These are phyloP conservation scores for Coemansia sp. DNA, from an alignment of 192 early-diverging fungal species.

Conservation along the genomic window DNA sequence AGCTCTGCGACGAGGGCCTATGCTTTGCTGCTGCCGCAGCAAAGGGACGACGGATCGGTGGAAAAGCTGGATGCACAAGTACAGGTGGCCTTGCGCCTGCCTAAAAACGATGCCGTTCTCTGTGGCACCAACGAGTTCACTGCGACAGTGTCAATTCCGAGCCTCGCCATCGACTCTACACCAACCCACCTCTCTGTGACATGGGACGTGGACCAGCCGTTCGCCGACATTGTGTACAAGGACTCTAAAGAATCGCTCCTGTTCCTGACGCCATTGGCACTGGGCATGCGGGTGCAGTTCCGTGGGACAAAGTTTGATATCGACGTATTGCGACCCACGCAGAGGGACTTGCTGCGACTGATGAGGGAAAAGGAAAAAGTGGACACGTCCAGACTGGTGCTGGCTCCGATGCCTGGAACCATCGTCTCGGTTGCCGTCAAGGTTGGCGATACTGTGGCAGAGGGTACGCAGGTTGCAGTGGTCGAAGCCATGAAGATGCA, in stretches of 20 bases:
- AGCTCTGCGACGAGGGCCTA: too few species aligned
- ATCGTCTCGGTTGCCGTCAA: slow-evolving; percentile 80
- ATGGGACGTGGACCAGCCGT: slow-evolving; percentile 75
- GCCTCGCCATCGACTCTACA: too few species aligned
- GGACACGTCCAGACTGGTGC: slow-evolving; percentile 69
- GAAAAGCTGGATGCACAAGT: slow-evolving; percentile 28
- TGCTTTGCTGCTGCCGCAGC: slow-evolving; percentile 36
- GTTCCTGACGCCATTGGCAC: slow-evolving; percentile 66
- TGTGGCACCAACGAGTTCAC: slow-evolving; percentile 30
- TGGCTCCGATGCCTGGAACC: slow-evolving; percentile 89
- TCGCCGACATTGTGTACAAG: slow-evolving; percentile 52
- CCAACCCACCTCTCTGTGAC: slow-evolving; percentile 41
- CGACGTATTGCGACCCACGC: slow-evolving; percentile 57
- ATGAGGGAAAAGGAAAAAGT: slow-evolving; percentile 76
- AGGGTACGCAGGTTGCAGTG: slow-evolving; percentile 79
- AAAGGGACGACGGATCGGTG: slow-evolving; percentile 51
- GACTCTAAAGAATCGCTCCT: slow-evolving; percentile 52
- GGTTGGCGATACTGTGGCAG: slow-evolving; percentile 72
- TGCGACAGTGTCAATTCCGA: slow-evolving; percentile 1
- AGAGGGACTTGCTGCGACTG: slow-evolving; percentile 63
- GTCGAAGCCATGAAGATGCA: slow-evolving; percentile 99
- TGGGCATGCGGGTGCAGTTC: slow-evolving; percentile 80
- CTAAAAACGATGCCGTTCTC: neutral
- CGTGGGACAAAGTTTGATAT: slow-evolving; percentile 82
- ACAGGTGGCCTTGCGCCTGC: neutral